Evolutionary conservation across 495 filamentous ascomycete species (phyloP).

Genomic region (Neurospora terricola): DNA sequence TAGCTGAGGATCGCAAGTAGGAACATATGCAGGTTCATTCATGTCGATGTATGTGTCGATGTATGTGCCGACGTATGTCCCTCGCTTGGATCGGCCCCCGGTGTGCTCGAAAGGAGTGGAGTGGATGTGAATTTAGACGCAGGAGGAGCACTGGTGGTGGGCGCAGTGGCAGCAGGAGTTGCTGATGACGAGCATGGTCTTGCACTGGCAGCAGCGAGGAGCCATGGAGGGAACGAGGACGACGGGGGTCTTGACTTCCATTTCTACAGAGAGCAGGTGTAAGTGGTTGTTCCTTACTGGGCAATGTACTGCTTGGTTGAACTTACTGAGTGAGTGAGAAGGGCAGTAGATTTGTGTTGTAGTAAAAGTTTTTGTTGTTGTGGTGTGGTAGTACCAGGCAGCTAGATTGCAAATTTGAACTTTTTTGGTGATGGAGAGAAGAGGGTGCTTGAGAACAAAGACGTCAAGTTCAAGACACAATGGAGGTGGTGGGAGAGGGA

Average conservation of each 20-base stretch:
- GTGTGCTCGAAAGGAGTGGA: neutral
- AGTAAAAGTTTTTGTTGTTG: neutral
- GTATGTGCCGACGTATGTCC: neutral
- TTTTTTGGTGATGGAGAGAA: neutral
- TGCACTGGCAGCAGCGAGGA: slow-evolving; percentile 39
- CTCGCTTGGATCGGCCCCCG: neutral
- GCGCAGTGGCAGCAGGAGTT: slow-evolving; percentile 32
- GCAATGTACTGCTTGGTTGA: neutral
- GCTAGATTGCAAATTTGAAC: neutral
- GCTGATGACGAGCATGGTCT: slow-evolving; percentile 40
- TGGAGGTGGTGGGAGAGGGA: neutral
- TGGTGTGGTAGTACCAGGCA: neutral
- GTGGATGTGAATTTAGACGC: slow-evolving; percentile 18
- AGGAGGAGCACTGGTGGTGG: slow-evolving; percentile 33
- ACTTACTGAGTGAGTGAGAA: neutral
- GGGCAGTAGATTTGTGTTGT: neutral
- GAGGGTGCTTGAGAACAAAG: neutral
- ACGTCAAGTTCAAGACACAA: neutral
- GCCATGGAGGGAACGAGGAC: neutral
- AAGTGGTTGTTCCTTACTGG: neutral
- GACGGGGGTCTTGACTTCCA: neutral
- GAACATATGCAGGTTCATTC: neutral
- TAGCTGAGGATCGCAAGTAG: neutral
- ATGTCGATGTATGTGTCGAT: neutral
- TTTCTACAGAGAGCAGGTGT: neutral